Conservation (phyloP, 129 eudicot species). For the Solidago caesia region DNA sequence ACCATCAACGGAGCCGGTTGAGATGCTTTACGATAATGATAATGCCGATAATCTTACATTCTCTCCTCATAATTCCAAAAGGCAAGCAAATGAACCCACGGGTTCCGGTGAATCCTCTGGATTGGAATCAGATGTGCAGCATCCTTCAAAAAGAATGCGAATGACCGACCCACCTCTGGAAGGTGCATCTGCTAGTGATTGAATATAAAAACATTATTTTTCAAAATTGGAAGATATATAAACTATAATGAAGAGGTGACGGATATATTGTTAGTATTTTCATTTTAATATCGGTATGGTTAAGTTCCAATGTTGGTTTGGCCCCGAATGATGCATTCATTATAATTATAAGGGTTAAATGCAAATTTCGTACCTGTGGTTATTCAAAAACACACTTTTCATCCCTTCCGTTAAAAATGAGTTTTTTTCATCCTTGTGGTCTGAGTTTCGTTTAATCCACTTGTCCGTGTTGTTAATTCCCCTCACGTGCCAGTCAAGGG, state of each 20-base stretch:
- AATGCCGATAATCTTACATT: slow-evolving; percentile 13
- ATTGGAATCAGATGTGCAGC: slow-evolving; percentile 33
- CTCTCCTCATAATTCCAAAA: slow-evolving; percentile 10
- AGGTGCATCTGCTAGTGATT: slow-evolving; percentile 25
- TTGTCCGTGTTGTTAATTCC: too few species aligned
- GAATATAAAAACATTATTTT: slow-evolving; percentile 13
- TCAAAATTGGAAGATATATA: slow-evolving; percentile 13
- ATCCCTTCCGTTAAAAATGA: too few species aligned
- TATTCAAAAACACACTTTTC: too few species aligned
- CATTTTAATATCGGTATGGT: background rate
- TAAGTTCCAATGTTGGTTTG: background rate
- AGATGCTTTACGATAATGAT: slow-evolving; percentile 16
- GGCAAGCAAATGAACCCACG: slow-evolving; percentile 13
- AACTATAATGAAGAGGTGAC: background rate
- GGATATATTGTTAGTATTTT: background rate
- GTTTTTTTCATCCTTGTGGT: too few species aligned
- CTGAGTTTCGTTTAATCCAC: too few species aligned
- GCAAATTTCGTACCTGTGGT: too few species aligned
- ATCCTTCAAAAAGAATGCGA: slow-evolving; percentile 44
- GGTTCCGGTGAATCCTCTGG: slow-evolving; percentile 22
- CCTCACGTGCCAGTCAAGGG: too few species aligned
- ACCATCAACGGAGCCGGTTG: slow-evolving; percentile 21
- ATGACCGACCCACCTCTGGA: slow-evolving; percentile 27
- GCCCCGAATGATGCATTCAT: too few species aligned
- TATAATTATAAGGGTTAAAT: too few species aligned